Evolutionary conservation across 176 grass and related monocot species (phyloP).

Genomic region (Aegilops tauschii): DNA sequence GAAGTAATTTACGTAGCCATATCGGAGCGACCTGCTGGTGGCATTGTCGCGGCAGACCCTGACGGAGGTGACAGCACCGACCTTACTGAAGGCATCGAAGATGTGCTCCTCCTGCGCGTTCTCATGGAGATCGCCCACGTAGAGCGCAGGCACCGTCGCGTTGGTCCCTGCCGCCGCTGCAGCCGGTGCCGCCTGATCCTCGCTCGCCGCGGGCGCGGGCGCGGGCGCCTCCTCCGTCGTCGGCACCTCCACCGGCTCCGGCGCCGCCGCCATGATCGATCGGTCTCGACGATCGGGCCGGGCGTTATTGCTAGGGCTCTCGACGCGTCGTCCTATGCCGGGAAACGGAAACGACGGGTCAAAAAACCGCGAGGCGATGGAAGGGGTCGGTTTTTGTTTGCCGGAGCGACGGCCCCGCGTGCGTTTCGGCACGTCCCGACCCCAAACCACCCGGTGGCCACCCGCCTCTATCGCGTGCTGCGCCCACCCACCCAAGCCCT

Average conservation of each 20-base stretch:
- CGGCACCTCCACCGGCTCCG: constrained; percentile 19
- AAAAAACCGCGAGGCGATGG: background rate
- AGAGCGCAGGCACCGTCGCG: constrained; percentile 45
- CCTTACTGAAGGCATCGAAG: constrained; percentile 42
- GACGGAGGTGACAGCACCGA: constrained; percentile 60
- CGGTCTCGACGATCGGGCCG: background rate
- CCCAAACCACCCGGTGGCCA: constrained; percentile 18
- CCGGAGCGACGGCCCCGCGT: background rate
- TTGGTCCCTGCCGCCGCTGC: background rate
- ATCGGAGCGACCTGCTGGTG: constrained; percentile 50
- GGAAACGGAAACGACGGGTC: no score
- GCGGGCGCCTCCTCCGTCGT: background rate
- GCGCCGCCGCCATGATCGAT: background rate
- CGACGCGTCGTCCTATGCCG: background rate
- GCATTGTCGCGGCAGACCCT: constrained; percentile 56
- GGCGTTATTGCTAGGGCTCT: background rate
- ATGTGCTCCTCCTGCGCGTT: constrained; percentile 43
- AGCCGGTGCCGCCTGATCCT: background rate
- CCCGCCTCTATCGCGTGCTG: constrained; percentile 15
- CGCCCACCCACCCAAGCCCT: background rate
- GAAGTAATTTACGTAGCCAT: constrained; percentile 71
- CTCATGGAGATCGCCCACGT: constrained; percentile 64
- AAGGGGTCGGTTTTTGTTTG: constrained; percentile 17
- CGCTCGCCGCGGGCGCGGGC: background rate
- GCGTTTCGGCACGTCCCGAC: background rate